Evolutionary conservation across 495 filamentous ascomycete species (phyloP).

Genomic region (Baudoinia panamericana): DNA sequence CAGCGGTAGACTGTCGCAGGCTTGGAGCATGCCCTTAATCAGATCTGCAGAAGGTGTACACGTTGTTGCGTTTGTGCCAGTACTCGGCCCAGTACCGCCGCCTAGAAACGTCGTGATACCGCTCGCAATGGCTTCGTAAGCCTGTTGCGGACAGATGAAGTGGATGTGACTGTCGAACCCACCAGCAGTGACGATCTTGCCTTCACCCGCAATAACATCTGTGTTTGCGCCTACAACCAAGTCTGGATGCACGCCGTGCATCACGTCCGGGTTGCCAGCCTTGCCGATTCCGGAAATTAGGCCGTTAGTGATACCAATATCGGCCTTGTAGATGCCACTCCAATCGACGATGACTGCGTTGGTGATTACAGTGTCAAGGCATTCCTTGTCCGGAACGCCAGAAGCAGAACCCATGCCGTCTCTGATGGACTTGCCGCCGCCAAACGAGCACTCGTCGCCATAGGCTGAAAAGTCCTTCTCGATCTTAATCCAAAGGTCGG

Average conservation of each 20-base stretch:
- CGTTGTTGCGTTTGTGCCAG: slow-evolving; percentile 89
- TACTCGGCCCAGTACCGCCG: slow-evolving; percentile 87
- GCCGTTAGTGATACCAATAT: slow-evolving; percentile 87
- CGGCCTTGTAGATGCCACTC: slow-evolving; percentile 90
- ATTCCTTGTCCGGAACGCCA: slow-evolving; percentile 54
- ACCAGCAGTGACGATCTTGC: slow-evolving; percentile 85
- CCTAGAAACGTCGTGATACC: slow-evolving; percentile 89
- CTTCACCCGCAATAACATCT: slow-evolving; percentile 90
- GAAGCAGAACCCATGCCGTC: slow-evolving; percentile 95
- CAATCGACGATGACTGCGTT: slow-evolving; percentile 90
- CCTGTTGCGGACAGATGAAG: slow-evolving; percentile 94
- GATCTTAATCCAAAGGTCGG: slow-evolving; percentile 83
- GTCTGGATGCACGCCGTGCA: slow-evolving; percentile 69
- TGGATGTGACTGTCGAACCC: slow-evolving; percentile 91
- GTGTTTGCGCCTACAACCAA: slow-evolving; percentile 84
- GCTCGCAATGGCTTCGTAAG: slow-evolving; percentile 68
- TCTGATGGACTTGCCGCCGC: slow-evolving; percentile 84
- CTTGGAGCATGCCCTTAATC: slow-evolving; percentile 87
- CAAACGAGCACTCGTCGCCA: slow-evolving; percentile 92
- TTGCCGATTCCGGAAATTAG: slow-evolving; percentile 87
- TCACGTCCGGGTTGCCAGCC: slow-evolving; percentile 91
- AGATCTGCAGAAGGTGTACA: slow-evolving; percentile 81
- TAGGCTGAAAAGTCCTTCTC: slow-evolving; percentile 77
- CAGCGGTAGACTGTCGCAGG: slow-evolving; percentile 70
- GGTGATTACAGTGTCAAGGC: slow-evolving; percentile 76